phyloP scores from a whole-genome alignment of 176 grass and related monocot genomes.

The Saccharum officinarum region DNA sequence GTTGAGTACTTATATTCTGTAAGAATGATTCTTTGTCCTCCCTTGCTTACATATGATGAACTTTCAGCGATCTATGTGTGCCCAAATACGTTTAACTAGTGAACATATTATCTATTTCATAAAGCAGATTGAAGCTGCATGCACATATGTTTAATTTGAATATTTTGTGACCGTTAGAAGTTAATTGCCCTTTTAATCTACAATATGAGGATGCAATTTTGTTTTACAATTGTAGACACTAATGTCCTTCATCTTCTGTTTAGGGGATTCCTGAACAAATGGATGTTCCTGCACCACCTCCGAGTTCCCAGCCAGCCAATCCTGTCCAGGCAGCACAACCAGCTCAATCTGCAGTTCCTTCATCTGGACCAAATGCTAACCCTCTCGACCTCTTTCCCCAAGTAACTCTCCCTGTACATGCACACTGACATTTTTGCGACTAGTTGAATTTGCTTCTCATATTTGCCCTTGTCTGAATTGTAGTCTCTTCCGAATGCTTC shows the following conservation, averaged over 20 bases:
- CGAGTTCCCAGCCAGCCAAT: slow-evolving; percentile 48
- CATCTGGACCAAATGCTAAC: slow-evolving; percentile 74
- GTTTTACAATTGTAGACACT: slow-evolving; percentile 10
- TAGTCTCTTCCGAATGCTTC: slow-evolving; percentile 80
- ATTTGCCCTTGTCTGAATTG: neutral
- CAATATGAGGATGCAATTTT: slow-evolving; percentile 9
- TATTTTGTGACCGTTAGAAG: neutral
- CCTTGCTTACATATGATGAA: slow-evolving; percentile 2
- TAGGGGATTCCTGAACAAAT: slow-evolving; percentile 78
- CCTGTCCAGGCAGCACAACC: slow-evolving; percentile 47
- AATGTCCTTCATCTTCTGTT: slow-evolving; percentile 20
- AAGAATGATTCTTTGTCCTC: slow-evolving; percentile 37
- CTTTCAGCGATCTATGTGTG: neutral
- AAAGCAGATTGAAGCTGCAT: slow-evolving; percentile 1
- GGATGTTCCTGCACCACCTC: slow-evolving; percentile 53
- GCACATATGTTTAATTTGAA: neutral
- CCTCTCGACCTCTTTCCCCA: slow-evolving; percentile 92
- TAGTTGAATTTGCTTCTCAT: slow-evolving; percentile 12
- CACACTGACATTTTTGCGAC: neutral
- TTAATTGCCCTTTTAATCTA: neutral
- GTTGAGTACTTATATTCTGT: slow-evolving; percentile 97
- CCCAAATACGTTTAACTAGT: neutral
- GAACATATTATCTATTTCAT: neutral
- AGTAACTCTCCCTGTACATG: slow-evolving; percentile 23
- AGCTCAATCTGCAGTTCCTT: slow-evolving; percentile 57